Evolutionary conservation across 2,329 filamentous ascomycete species (phyloP), one percentile per base, ranked within the genome.

Genomic region (Diaporthe citri): DNA sequence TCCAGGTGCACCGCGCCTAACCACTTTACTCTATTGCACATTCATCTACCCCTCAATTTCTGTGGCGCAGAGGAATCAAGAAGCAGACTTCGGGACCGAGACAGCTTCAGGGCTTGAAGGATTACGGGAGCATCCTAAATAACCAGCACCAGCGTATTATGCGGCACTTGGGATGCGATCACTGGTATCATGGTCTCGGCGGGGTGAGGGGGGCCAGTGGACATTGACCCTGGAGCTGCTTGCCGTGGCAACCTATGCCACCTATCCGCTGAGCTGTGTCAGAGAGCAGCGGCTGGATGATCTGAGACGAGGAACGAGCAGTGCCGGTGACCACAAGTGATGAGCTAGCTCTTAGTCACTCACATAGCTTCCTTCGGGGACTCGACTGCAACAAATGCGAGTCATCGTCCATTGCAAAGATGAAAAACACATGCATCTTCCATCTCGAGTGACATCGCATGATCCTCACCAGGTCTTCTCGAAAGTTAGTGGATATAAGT

Each of bases 311-410:
- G 0, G 17, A 43, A 2, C 25, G 10, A 28, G 28, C 17, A 62
- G 25, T 13, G 2, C 12, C 25, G 31, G 13, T 13, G 34, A 4
- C 4, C 10, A 4, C 6, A 9, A 28, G 2, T 39, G 34, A 20
- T 7, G 8, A 41, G 15, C 3, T 69, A n/a, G 48, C 28, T 4
- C n/a, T 6, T 8, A 36, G 22, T 55, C 48, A 55, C 15, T 69
- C 3, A 3, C 2, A 8, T 3, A 15, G 15, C 25, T 15, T 22
- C 28, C 1, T 8, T 9, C 0, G 17, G 9, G 9, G 13, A n/a
- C n/a, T 6, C 4, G 9, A 48, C 7, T 39, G 10, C 7, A 13
- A 20, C 46, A 41, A 13, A 4, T 13, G 22, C 46, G 17, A 67
- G 31, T 55, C 64, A 67, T 34, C 6, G 46, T 20, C n/a, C 12